phyloP scores from a whole-genome alignment of 768 basidiomycete species.

The Stropharia rugosoannulata region DNA sequence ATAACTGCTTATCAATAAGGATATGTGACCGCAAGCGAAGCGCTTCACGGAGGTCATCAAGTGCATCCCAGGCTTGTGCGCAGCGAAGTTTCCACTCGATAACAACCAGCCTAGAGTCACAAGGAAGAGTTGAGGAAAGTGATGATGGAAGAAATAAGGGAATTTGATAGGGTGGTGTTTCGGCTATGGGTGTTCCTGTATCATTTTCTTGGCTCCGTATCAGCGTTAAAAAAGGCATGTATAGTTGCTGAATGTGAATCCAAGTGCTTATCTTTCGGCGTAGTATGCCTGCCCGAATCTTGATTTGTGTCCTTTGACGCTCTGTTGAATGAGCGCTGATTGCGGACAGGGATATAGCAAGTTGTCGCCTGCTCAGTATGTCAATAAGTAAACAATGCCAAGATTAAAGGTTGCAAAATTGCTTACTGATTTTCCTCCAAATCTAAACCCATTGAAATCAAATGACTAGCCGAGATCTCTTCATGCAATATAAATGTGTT shows the following conservation, averaged over 20 bases:
- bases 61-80: neutral
- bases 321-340: constrained; percentile 8
- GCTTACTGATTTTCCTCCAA: neutral
- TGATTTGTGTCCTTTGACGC: neutral
- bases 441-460: neutral
- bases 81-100: neutral
- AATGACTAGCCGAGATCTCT: neutral
- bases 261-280: constrained; percentile 11
- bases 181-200: neutral
- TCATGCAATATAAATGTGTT: neutral
- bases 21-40: neutral
- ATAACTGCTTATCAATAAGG: neutral
- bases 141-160: neutral
- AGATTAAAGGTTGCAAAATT: too few relatives aligned
- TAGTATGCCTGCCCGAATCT: constrained; percentile 6
- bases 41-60: neutral
- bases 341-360: neutral
- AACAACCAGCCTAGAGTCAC: neutral
- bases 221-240: constrained; percentile 7
- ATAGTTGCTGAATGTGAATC: constrained; percentile 15
- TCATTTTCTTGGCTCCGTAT: neutral
- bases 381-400: too few relatives aligned
- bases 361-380: neutral
- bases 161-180: neutral
- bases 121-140: neutral